A percentile compares a stretch with the other conserved stretches of the same genome.
These are phyloP conservation scores for Chenopodium quinoa DNA, from an alignment of 148 eudicot genomes.

Conservation along the genomic window DNA sequence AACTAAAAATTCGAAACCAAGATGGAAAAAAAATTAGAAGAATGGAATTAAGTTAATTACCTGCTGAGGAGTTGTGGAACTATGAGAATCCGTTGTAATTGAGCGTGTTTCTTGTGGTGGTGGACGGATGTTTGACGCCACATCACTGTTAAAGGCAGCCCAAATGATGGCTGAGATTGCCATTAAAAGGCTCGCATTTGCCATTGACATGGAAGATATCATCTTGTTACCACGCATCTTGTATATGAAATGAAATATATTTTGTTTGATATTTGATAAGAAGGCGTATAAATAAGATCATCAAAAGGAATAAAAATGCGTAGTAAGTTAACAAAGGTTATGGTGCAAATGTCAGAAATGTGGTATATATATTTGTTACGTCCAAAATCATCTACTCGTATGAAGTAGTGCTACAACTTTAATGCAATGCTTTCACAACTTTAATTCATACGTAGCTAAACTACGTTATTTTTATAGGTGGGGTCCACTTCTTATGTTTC, in stretches of 20 bases:
- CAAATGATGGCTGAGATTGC: neutral
- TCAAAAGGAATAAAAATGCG: neutral
- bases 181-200: neutral
- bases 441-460: neutral
- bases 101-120: conserved; percentile 3
- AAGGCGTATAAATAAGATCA: neutral
- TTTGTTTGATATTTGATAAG: neutral
- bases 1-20: too few relatives aligned
- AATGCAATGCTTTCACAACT: neutral
- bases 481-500: neutral
- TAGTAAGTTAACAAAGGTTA: neutral
- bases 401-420: neutral
- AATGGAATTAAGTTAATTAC: neutral
- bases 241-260: neutral
- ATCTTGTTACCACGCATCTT: neutral
- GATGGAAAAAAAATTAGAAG: neutral
- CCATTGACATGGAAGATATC: neutral
- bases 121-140: conserved; percentile 18
- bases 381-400: neutral
- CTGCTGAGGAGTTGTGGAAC: conserved; percentile 29
- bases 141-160: conserved; percentile 10
- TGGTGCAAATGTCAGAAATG: neutral
- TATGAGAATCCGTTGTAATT: neutral
- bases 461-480: neutral
- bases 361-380: neutral